Evolutionary conservation across 2,329 filamentous ascomycete genomes (phyloP).

Genomic region (Sordariomycetes sp.): DNA sequence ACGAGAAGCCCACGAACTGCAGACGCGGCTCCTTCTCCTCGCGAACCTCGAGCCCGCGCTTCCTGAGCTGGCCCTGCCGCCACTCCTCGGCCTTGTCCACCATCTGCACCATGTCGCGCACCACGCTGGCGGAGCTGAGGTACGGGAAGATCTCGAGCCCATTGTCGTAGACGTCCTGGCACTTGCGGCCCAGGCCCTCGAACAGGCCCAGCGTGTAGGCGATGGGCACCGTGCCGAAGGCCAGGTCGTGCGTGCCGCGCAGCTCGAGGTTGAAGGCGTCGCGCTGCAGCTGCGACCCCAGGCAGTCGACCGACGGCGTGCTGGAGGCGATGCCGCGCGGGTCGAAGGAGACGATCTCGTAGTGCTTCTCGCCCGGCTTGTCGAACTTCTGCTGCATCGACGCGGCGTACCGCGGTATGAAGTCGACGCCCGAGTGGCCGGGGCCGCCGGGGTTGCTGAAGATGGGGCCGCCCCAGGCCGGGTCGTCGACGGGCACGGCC

Average conservation of each 20-base stretch:
- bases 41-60: slow-evolving; percentile 3
- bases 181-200: background rate
- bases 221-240: background rate
- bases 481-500: background rate
- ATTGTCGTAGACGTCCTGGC: background rate
- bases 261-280: background rate
- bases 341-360: slow-evolving; percentile 34
- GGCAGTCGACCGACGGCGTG: slow-evolving; percentile 29
- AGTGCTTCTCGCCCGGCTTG: slow-evolving; percentile 19
- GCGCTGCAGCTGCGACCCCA: slow-evolving; percentile 10
- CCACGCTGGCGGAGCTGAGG: slow-evolving; percentile 26
- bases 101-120: slow-evolving; percentile 32
- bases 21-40: slow-evolving; percentile 14
- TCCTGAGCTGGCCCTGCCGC: slow-evolving; percentile 8
- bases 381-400: slow-evolving; percentile 17
- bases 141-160: slow-evolving; percentile 9
- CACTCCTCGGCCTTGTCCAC: slow-evolving; percentile 27
- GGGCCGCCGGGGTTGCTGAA: slow-evolving; percentile 36
- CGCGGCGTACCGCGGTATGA: slow-evolving; percentile 14
- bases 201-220: background rate
- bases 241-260: slow-evolving; percentile 1
- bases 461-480: slow-evolving; percentile 15
- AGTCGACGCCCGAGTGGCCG: slow-evolving; percentile 26
- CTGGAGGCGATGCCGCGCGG: slow-evolving; percentile 30
- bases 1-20: slow-evolving; percentile 42